Percentiles rank a stretch among this genome's conserved stretches.
Conservation (phyloP, 345 rosid species). For the Boechera divaricarpa region DNA sequence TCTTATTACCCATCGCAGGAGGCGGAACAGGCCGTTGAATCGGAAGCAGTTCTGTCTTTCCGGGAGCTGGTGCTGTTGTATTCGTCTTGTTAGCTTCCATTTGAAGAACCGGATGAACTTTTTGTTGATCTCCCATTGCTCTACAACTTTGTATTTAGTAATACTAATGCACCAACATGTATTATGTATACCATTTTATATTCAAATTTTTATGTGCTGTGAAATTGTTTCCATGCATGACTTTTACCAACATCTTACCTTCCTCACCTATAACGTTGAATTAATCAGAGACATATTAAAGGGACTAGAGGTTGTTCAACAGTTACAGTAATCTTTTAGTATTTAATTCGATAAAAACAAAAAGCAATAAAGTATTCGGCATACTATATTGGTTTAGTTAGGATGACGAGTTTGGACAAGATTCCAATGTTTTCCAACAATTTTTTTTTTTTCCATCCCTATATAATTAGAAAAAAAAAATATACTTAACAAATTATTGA, state of each 20-base stretch:
- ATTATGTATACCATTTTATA: constrained; percentile 15
- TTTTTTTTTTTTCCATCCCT: background rate
- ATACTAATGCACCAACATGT: constrained; percentile 13
- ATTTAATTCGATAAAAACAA: constrained; percentile 11
- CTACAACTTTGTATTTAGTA: constrained; percentile 14
- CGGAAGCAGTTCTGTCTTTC: constrained; percentile 28
- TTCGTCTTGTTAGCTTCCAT: constrained; percentile 47
- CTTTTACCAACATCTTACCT: constrained; percentile 50
- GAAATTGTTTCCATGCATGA: constrained; percentile 10
- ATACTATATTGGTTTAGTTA: constrained; percentile 26
- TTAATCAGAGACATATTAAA: constrained; percentile 13
- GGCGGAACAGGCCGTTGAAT: constrained; percentile 33
- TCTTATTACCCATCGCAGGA: constrained; percentile 43
- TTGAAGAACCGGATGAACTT: constrained; percentile 54
- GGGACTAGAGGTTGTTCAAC: constrained; percentile 58
- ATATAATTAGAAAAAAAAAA: too few species aligned
- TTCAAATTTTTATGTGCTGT: background rate
- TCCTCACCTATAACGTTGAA: constrained; percentile 56
- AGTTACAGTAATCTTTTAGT: constrained; percentile 10
- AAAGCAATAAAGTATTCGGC: constrained; percentile 20
- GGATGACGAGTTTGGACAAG: constrained; percentile 10
- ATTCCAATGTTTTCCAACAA: background rate
- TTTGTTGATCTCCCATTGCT: constrained; percentile 55
- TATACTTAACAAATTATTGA: too few species aligned
- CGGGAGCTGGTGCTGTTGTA: constrained; percentile 25